phyloP scores from a whole-genome alignment of 352 stramenopile species.

The Phytopythium mirpurense region DNA sequence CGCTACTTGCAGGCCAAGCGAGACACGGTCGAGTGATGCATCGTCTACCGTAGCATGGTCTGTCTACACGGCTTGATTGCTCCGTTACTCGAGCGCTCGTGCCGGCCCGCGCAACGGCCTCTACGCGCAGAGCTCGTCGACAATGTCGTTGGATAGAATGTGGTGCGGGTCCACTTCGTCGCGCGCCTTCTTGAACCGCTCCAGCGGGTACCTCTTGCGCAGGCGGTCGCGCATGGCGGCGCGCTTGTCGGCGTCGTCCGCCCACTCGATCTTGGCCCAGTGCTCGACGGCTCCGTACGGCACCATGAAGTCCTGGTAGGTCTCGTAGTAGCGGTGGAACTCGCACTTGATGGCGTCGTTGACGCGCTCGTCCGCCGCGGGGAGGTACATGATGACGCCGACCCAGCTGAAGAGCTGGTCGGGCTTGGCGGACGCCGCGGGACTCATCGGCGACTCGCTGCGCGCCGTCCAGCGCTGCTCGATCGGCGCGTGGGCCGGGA shows the following conservation, averaged over 20 bases:
- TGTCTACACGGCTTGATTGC: background rate
- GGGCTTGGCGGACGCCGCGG: constrained; percentile 73
- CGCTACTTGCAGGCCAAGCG: constrained; percentile 9
- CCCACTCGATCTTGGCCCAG: constrained; percentile 97
- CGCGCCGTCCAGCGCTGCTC: constrained; percentile 96
- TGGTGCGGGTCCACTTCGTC: constrained; percentile 91
- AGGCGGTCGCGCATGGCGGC: constrained; percentile 62
- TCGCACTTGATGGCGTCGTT: constrained; percentile 81
- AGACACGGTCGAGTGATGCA: background rate
- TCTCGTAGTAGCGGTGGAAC: constrained; percentile 93
- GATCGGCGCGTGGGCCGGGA: constrained; percentile 95
- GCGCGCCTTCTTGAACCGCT: constrained; percentile 88
- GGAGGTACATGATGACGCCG: constrained; percentile 97
- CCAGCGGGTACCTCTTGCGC: constrained; percentile 78
- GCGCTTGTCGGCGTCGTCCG: constrained; percentile 38
- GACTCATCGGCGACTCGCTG: constrained; percentile 91
- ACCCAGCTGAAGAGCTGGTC: constrained; percentile 93
- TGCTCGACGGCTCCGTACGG: constrained; percentile 89
- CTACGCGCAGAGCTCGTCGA: constrained; percentile 72
- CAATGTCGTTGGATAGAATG: constrained; percentile 88
- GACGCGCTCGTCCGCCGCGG: constrained; percentile 52
- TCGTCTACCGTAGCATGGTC: too few relatives aligned
- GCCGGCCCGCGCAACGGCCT: background rate
- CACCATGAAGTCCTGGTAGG: constrained; percentile 87
- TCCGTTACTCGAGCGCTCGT: too few relatives aligned